These are phyloP conservation scores for Cudoniella acicularis DNA, from an alignment of 495 filamentous ascomycete species.

Conservation along the genomic window DNA sequence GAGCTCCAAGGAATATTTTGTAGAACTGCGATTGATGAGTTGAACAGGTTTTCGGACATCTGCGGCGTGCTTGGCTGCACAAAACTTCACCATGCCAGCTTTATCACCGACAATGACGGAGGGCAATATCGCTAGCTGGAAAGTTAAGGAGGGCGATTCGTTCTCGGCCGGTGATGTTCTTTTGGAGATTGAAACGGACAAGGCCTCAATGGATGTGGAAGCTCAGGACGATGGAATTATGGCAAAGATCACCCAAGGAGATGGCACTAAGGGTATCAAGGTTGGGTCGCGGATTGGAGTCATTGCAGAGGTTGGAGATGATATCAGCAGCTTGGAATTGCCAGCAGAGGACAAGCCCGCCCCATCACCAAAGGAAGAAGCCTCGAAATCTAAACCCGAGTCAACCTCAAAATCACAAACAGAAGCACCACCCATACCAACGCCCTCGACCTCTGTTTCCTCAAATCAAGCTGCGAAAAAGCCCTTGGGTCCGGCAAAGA, in stretches of 20 bases:
- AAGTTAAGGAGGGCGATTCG: constrained; percentile 71
- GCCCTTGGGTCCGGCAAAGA: constrained; percentile 48
- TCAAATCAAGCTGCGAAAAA: constrained; percentile 26
- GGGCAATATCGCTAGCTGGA: constrained; percentile 75
- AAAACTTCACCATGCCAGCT: constrained; percentile 84
- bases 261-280: constrained; percentile 65
- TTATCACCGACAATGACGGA: constrained; percentile 85
- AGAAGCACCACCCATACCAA: constrained; percentile 8
- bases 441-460: constrained; percentile 23
- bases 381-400: constrained; percentile 27
- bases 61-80: constrained; percentile 56
- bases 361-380: constrained; percentile 33
- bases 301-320: constrained; percentile 70
- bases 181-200: constrained; percentile 84
- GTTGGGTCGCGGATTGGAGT: constrained; percentile 75
- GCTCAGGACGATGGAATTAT: constrained; percentile 77
- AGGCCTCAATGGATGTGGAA: constrained; percentile 88
- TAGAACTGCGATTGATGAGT: constrained; percentile 9
- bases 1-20: background rate
- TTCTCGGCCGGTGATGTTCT: constrained; percentile 77
- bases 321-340: constrained; percentile 63
- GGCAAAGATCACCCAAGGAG: constrained; percentile 70
- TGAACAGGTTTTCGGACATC: constrained; percentile 59
- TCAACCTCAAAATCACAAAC: constrained; percentile 10
- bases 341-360: constrained; percentile 54